Conservation (phyloP, 2,329 filamentous ascomycete genomes). For the Fusarium sp. region DNA sequence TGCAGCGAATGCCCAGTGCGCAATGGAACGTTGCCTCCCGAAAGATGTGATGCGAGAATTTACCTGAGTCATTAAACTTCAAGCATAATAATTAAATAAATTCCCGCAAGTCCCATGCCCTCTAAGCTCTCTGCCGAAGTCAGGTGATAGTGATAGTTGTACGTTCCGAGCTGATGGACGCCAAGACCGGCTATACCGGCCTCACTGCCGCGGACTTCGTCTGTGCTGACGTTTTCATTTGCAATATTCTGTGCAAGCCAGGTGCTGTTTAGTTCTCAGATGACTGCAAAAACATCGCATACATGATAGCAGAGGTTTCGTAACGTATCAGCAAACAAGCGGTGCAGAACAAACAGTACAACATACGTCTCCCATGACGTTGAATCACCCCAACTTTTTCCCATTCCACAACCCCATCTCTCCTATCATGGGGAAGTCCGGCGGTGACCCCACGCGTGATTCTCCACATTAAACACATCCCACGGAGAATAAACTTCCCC, state of each 20-base stretch:
- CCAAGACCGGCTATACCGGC: background rate
- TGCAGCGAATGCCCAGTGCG: background rate
- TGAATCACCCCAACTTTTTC: background rate
- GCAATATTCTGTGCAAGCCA: background rate
- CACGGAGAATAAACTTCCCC: background rate
- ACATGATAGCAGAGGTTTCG: background rate
- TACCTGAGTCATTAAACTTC: background rate
- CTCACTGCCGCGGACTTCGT: background rate
- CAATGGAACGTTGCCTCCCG: background rate
- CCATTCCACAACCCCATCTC: background rate
- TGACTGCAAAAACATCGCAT: too few species aligned
- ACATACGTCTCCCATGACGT: background rate
- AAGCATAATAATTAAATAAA: background rate
- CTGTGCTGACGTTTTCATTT: background rate
- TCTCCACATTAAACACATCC: background rate
- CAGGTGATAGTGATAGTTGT: background rate
- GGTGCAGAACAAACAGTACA: background rate
- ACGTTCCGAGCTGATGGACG: background rate
- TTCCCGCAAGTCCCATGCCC: background rate
- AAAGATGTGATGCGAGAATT: background rate
- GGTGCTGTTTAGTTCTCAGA: background rate
- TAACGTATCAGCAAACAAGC: background rate
- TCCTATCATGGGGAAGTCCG: background rate
- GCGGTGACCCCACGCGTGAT: constrained; percentile 5
- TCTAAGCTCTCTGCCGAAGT: background rate